phyloP scores from a whole-genome alignment of 192 early-diverging fungal species.

The Mortierella hygrophila region DNA sequence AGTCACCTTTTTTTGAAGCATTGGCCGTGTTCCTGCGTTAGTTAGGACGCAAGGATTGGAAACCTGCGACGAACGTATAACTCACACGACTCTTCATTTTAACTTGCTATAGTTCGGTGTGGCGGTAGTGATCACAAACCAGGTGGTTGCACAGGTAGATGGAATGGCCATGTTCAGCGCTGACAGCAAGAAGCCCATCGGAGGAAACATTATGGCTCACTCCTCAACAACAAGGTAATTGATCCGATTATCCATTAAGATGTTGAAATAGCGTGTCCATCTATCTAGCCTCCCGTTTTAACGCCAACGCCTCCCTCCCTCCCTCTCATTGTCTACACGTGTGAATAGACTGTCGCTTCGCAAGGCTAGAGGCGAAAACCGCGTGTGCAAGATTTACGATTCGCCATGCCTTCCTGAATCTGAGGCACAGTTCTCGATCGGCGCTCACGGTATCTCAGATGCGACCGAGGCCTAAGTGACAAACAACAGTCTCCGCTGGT shows the following conservation, averaged over 20 bases:
- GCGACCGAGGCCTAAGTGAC: slow-evolving; percentile 70
- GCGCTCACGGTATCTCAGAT: slow-evolving; percentile 89
- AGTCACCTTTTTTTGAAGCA: not conserved
- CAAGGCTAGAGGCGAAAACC: slow-evolving; percentile 92
- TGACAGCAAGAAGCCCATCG: slow-evolving; percentile 96
- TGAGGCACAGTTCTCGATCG: slow-evolving; percentile 94
- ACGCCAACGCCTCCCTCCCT: too few relatives aligned
- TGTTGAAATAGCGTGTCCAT: too few relatives aligned
- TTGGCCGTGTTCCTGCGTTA: not conserved
- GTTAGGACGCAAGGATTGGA: not conserved
- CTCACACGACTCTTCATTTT: not conserved
- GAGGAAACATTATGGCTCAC: slow-evolving; percentile 98
- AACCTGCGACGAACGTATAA: not conserved
- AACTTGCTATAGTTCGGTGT: slow-evolving; percentile 81
- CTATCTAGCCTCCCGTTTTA: not conserved
- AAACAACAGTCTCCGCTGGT: not conserved
- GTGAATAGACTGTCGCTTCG: slow-evolving; percentile 81
- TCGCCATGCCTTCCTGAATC: slow-evolving; percentile 94
- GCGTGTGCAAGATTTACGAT: slow-evolving; percentile 98
- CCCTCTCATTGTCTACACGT: not conserved
- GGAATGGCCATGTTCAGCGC: slow-evolving; percentile 91
- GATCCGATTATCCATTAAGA: too few relatives aligned
- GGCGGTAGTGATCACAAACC: slow-evolving; percentile 98
- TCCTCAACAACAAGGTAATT: slow-evolving; percentile 93
- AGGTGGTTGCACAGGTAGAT: slow-evolving; percentile 96